Evolutionary conservation across 2,329 filamentous ascomycete species (phyloP).

Genomic region (Sporothrix schenckii): DNA sequence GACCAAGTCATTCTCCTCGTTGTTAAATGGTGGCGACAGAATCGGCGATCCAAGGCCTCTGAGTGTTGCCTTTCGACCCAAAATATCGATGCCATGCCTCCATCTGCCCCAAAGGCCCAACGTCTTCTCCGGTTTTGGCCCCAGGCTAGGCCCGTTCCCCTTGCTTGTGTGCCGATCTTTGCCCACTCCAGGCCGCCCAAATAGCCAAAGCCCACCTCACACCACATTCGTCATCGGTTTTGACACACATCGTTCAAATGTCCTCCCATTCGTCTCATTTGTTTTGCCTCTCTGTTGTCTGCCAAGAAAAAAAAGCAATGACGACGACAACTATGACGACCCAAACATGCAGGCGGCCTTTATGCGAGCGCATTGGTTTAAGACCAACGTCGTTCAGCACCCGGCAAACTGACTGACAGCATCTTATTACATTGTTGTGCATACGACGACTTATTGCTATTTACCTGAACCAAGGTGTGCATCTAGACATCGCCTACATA

Average conservation of each 20-base stretch:
- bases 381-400: neutral
- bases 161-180: constrained; percentile 6
- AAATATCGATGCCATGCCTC: constrained; percentile 9
- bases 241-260: neutral
- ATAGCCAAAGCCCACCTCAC: neutral
- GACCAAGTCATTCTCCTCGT: neutral
- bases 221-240: constrained; percentile 24
- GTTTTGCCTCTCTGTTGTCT: constrained; percentile 10
- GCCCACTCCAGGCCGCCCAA: neutral
- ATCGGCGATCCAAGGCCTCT: neutral
- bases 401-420: neutral
- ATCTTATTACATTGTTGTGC: neutral
- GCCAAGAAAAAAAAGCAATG: constrained; percentile 1
- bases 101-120: constrained; percentile 1
- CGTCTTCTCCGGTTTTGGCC: neutral
- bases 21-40: neutral
- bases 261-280: neutral
- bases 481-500: neutral
- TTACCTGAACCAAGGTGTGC: neutral
- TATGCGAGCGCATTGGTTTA: neutral
- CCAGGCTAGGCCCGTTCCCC: constrained; percentile 20
- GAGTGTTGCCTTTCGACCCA: neutral
- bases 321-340: constrained; percentile 5
- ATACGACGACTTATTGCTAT: neutral
- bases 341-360: constrained; percentile 5